Base-by-base conservation (phyloP, 805 yeast genomes). In the Blastobotrys peoriensis region DNA sequence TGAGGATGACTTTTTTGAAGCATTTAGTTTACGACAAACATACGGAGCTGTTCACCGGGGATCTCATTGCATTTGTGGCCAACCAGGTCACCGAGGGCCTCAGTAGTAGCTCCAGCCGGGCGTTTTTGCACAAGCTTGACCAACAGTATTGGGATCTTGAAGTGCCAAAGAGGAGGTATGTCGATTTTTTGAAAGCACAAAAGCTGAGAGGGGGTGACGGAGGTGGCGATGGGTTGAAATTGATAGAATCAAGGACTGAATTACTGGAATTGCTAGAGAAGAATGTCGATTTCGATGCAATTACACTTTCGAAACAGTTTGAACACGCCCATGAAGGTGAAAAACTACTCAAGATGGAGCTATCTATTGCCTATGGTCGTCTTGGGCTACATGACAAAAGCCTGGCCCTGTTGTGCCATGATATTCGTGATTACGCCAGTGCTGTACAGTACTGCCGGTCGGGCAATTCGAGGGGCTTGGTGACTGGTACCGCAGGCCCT, bases 1-100 rank as follows among this genome's bases (percentile, higher is more conserved):
- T 64, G 1, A 64, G 69, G 68, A 51, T 66, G 22, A 42, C 52
- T 6, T 68, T 60, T 45, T 57, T 68, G 23, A 60, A 63, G 41
- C 52, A 56, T 38, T 54, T 64, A 22, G 65, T 68, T 3, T 51
- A 55, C 36, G 55, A 51, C 13, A 44, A 46, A 39, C 52, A 61
- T 23, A 53, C 58, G 33, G 46, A 41, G 6, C 52, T 54, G 34
- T 55, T 52, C 43, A 55, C 55, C 1, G 51, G 57, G 16, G 70
- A 68, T 43, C 50, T 68, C 37, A 59, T 62, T 5, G 28, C 58
- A 33, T 48, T 68, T 33, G 50, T 65, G 25, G 53, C 60, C 1
- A 54, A 62, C 30, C 30, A 25, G 13, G 30, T 25, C 30, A 25
- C 30, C 13, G 30, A 25, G 10, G 13, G 30, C 13, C 13, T 25